These are phyloP conservation scores for Sugiyamaella novakii DNA, from an alignment of 1,139 yeast species.

Conservation along the genomic window DNA sequence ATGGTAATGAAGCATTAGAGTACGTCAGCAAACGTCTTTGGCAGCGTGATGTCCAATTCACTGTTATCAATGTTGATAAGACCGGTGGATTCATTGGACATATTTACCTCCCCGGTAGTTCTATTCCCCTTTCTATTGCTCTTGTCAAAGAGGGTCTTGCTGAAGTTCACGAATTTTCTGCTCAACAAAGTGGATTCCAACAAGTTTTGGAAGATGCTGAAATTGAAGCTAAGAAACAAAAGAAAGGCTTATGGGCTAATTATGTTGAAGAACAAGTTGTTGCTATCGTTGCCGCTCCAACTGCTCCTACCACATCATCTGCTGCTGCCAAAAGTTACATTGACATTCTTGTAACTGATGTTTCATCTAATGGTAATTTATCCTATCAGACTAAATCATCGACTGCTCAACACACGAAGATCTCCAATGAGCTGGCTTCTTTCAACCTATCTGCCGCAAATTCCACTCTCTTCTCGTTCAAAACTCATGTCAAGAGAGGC, in stretches of 20 bases:
- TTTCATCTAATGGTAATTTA: slow-evolving; percentile 54
- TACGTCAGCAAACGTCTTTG: slow-evolving; percentile 57
- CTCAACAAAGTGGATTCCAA: slow-evolving; percentile 58
- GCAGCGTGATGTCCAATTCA: slow-evolving; percentile 74
- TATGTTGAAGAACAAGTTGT: slow-evolving; percentile 46
- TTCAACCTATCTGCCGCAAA: slow-evolving; percentile 48
- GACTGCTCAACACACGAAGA: slow-evolving; percentile 32
- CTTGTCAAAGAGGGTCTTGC: slow-evolving; percentile 68
- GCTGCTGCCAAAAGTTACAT: slow-evolving; percentile 47
- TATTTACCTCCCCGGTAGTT: slow-evolving; percentile 55
- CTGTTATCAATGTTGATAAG: slow-evolving; percentile 70
- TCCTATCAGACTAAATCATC: slow-evolving; percentile 50
- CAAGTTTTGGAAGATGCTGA: slow-evolving; percentile 63
- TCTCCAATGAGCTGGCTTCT: slow-evolving; percentile 43
- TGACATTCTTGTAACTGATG: slow-evolving; percentile 64
- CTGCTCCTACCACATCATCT: slow-evolving; percentile 23
- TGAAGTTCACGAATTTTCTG: slow-evolving; percentile 65
- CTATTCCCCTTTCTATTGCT: slow-evolving; percentile 62
- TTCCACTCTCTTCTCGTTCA: slow-evolving; percentile 34
- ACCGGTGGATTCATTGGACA: slow-evolving; percentile 83
- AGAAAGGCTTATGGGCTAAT: slow-evolving; percentile 67
- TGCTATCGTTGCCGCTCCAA: slow-evolving; percentile 27
- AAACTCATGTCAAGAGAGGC: slow-evolving; percentile 52
- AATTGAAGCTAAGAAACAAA: slow-evolving; percentile 56
- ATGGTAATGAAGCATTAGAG: slow-evolving; percentile 57